A percentile compares a stretch with the other conserved stretches of the same genome.
Conservation (phyloP, 306 rosid genomes). For the Vachellia collinsii region DNA sequence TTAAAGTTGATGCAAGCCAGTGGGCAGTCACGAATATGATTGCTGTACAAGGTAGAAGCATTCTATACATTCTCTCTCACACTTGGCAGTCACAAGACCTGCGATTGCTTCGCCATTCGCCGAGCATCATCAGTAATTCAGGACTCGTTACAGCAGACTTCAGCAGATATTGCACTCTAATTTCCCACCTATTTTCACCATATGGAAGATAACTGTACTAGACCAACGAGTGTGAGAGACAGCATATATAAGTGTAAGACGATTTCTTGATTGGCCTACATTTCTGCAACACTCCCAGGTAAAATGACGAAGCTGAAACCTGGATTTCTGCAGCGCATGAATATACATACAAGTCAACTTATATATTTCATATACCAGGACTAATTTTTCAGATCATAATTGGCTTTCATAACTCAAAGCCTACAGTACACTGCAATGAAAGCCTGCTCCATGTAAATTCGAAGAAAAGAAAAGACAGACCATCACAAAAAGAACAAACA, state of each 20-base stretch:
- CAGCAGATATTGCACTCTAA: constrained; percentile 14
- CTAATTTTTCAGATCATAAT: constrained; percentile 2
- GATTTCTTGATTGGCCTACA: background rate
- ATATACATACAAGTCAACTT: constrained; percentile 31
- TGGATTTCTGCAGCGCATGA: constrained; percentile 27
- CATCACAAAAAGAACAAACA: background rate
- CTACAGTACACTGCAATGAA: background rate
- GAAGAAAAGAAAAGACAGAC: background rate
- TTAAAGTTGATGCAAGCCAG: background rate
- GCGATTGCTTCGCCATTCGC: constrained; percentile 25
- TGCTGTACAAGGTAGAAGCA: constrained; percentile 30
- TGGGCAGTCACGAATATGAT: background rate
- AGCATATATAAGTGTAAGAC: constrained; percentile 9
- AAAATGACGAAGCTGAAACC: constrained; percentile 30
- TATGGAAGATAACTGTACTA: background rate
- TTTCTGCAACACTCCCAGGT: background rate
- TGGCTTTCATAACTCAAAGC: constrained; percentile 7
- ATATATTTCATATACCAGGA: constrained; percentile 16
- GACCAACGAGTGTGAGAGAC: constrained; percentile 16
- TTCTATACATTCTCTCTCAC: constrained; percentile 28
- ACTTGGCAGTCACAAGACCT: background rate
- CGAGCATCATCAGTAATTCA: constrained; percentile 18
- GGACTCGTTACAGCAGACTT: constrained; percentile 2
- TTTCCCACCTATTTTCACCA: constrained; percentile 23
- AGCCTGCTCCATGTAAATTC: constrained; percentile 5